Base-by-base conservation (phyloP, 2,329 filamentous ascomycete species). In the Cladosporium colombiae region DNA sequence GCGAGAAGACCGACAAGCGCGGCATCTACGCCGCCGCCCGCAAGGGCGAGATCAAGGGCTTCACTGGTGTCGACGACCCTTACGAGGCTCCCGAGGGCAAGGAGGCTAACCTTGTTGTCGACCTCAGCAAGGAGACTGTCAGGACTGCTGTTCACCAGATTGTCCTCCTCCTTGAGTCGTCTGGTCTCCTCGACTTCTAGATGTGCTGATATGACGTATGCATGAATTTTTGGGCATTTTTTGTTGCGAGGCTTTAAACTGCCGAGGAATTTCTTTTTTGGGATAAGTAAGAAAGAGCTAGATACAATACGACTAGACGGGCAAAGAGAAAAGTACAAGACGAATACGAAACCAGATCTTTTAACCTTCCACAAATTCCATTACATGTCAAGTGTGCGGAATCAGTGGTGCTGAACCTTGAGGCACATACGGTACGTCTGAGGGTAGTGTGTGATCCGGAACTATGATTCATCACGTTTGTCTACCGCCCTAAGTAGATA, bases 81-180 rank as follows among this genome's bases (percentile, higher is more conserved):
- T 99, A 99, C 77, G 95, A 99, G 88, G 77, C 80, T 25, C 95
- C 95, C 11, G 74, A 81, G 71, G 93, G 93, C 80, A 86, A 93
- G 52, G 93, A 94, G 81, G 87, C 93, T 35, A 89, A 98, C 78
- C 84, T 99, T 70, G 87, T 88, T 5, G 94, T 98, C 46, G 91
- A 98, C 79, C 79, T 90, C 65, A 89, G 91, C 81, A 95, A 90
- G 86, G 92, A 91, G 80, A 91, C 88, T 71, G 93, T 98, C 57
- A 87, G 95, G 75, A 95, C 91, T 67, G 94, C 94, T 68, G 95
- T 99, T 62, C 95, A 99, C 83, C 91, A 98, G 86, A 98, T 99
- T 75, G 86, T 99, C 69, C 85, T 99, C 75, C 81, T 97, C 81
- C 84, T 99, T 67, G 95, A 99, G 87, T 91, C 89, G 78, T 85